Evolutionary conservation across 2,329 filamentous ascomycete genomes (phyloP).

Genomic region (Talaromyces sp.): DNA sequence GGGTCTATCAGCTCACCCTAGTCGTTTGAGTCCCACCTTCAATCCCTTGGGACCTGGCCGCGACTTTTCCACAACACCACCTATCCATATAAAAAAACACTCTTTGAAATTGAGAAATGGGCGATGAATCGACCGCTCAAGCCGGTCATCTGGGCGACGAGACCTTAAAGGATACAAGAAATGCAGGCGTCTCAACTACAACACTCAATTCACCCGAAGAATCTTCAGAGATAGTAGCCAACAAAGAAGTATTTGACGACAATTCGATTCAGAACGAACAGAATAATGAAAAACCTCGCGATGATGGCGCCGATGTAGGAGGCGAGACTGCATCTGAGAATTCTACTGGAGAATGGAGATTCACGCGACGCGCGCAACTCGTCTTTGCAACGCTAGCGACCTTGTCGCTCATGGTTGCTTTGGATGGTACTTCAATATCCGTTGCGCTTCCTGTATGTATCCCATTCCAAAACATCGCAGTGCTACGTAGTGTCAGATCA

Average conservation of each 20-base stretch:
- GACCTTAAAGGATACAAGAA: neutral
- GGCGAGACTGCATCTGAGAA: neutral
- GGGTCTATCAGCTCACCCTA: neutral
- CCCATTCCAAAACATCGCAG: too few relatives aligned
- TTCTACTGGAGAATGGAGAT: conserved; percentile 7
- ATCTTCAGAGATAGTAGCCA: neutral
- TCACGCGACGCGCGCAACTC: conserved; percentile 11
- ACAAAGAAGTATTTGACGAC: neutral
- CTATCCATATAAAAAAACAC: neutral
- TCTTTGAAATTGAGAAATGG: neutral
- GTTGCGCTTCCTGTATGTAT: conserved; percentile 53
- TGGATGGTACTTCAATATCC: conserved; percentile 64
- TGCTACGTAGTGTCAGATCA: too few relatives aligned
- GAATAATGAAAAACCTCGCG: neutral
- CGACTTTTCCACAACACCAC: neutral
- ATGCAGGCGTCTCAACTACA: neutral
- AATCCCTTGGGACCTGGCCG: neutral
- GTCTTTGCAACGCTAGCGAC: conserved; percentile 33
- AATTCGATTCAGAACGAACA: neutral
- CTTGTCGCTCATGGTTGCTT: conserved; percentile 59
- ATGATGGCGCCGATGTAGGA: neutral
- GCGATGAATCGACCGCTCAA: neutral
- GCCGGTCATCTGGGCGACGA: neutral
- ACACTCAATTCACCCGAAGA: neutral
- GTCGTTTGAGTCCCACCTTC: neutral